A percentile compares a stretch with the other conserved stretches of the same genome.
Conservation (phyloP, 2,329 filamentous ascomycete genomes). For the Chalaropsis ovoidea region DNA sequence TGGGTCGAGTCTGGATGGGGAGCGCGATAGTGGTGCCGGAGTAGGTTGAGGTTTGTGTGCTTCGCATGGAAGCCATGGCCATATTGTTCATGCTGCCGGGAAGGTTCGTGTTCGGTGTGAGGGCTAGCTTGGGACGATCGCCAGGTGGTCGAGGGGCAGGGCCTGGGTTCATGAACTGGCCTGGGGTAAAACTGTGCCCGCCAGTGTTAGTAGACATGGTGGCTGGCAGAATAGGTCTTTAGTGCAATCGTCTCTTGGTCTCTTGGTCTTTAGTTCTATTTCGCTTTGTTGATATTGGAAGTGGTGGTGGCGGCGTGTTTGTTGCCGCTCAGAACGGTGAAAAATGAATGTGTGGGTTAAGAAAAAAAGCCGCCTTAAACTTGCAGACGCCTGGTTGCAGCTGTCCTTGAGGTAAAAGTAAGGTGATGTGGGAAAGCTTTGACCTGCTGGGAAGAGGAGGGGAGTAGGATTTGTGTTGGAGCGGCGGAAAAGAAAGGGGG, state of each 20-base stretch:
- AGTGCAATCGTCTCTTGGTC: not conserved
- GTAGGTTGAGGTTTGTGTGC: constrained; percentile 51
- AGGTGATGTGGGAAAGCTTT: constrained; percentile 21
- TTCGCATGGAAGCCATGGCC: constrained; percentile 57
- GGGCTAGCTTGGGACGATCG: constrained; percentile 69
- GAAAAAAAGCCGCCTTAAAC: constrained; percentile 11
- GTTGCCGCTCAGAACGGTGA: not conserved
- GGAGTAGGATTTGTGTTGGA: constrained; percentile 17
- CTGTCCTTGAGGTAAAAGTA: constrained; percentile 13
- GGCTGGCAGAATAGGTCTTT: not conserved
- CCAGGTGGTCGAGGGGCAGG: constrained; percentile 84
- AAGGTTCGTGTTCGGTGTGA: constrained; percentile 65
- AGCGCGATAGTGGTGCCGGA: constrained; percentile 63
- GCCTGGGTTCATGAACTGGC: constrained; percentile 90
- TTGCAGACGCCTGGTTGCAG: constrained; percentile 12
- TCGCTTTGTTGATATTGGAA: constrained; percentile 11
- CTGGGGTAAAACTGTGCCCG: constrained; percentile 34
- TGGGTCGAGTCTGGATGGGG: constrained; percentile 54
- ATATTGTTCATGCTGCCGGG: constrained; percentile 71
- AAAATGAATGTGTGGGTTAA: constrained; percentile 1
- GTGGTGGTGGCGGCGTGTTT: not conserved
- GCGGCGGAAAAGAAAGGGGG: constrained; percentile 20
- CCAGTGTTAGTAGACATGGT: constrained; percentile 24
- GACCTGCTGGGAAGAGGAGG: constrained; percentile 17
- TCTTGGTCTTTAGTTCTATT: not conserved